phyloP scores from a whole-genome alignment of 768 basidiomycete species.

The Auriscalpium vulgare region DNA sequence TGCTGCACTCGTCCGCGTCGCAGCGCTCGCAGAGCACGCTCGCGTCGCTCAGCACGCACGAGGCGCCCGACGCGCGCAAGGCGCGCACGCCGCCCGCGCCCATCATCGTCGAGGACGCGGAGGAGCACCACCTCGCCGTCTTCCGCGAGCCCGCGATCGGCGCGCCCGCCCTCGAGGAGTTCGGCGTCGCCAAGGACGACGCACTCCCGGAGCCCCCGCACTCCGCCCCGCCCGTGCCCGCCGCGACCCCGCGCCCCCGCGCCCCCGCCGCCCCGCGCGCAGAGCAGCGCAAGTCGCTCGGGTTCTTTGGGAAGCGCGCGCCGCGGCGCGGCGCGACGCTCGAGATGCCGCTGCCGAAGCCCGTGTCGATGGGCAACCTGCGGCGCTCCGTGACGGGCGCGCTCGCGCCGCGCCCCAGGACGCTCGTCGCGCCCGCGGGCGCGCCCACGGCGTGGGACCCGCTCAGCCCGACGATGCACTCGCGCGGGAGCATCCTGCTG shows the following conservation, averaged over 20 bases:
- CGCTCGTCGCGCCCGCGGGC: neutral
- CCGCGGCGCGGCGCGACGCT: conserved; percentile 1
- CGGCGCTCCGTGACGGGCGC: conserved; percentile 3
- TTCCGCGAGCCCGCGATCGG: neutral
- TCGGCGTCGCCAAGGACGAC: neutral
- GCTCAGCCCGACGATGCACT: conserved; percentile 53
- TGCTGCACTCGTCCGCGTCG: conserved; percentile 6
- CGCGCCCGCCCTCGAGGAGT: neutral
- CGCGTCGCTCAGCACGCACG: neutral
- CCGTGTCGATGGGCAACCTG: conserved; percentile 1
- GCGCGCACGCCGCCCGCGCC: neutral
- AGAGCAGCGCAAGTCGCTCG: neutral
- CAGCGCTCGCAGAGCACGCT: conserved; percentile 1
- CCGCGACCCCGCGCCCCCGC: neutral
- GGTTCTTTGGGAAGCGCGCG: neutral
- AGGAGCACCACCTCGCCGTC: neutral
- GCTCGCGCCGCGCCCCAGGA: too few species aligned
- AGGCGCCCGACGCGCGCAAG: neutral
- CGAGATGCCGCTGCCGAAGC: neutral
- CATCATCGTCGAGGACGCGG: conserved; percentile 3
- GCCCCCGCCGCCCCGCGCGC: neutral
- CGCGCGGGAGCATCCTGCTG: conserved; percentile 43
- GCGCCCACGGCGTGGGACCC: conserved; percentile 27
- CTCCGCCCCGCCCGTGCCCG: neutral
- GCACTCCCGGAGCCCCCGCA: neutral